These are phyloP conservation scores for Podila clonocystis DNA, from an alignment of 192 early-diverging fungal species.

Conservation along the genomic window DNA sequence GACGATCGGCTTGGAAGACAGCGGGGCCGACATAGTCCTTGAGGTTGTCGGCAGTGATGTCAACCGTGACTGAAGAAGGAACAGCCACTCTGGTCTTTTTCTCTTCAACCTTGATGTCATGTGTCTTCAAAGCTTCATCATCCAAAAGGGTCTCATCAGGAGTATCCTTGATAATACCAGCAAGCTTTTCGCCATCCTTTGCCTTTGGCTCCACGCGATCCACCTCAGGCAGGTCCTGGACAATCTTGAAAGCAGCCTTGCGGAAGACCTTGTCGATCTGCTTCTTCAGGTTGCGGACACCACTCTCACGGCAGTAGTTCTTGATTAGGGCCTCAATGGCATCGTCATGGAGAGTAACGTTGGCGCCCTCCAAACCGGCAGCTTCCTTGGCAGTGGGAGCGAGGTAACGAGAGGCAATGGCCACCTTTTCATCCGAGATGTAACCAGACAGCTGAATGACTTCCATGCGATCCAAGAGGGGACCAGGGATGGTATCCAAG, in stretches of 20 bases:
- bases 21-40: constrained; percentile 96
- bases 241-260: constrained; percentile 93
- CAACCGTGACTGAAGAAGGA: constrained; percentile 64
- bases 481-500: constrained; percentile 96
- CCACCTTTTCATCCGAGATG: constrained; percentile 87
- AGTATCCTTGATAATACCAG: constrained; percentile 40
- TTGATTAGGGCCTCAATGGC: constrained; percentile 90
- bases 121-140: constrained; percentile 32
- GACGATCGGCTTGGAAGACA: constrained; percentile 85
- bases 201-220: constrained; percentile 40
- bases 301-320: constrained; percentile 96
- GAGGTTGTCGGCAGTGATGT: constrained; percentile 76
- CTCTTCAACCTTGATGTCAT: constrained; percentile 13
- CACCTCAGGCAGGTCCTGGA: constrained; percentile 61
- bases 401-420: constrained; percentile 96
- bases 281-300: constrained; percentile 98
- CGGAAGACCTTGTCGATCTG: constrained; percentile 99
- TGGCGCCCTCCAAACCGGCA: constrained; percentile 79
- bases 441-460: constrained; percentile 94
- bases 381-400: constrained; percentile 85
- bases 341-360: constrained; percentile 74
- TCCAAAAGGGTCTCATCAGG: constrained; percentile 42
- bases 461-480: constrained; percentile 99
- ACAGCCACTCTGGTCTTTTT: constrained; percentile 46
- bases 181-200: constrained; percentile 24